Conservation (phyloP, 2,329 filamentous ascomycete genomes). For the Aaosphaeria pasadenensis region DNA sequence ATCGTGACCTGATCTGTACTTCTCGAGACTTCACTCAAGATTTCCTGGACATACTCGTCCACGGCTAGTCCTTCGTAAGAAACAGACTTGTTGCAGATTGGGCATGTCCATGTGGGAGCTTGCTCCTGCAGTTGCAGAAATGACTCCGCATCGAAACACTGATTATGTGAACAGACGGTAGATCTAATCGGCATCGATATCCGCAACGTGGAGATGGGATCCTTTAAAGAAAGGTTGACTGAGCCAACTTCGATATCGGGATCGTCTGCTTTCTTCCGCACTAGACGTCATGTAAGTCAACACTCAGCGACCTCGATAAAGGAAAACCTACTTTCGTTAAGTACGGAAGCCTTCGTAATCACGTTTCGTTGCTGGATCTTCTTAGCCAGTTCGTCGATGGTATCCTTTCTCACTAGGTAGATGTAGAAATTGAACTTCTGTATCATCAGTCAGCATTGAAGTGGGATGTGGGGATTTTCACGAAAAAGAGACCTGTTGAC, state of each 20-base stretch:
- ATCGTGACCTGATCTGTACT: constrained; percentile 83
- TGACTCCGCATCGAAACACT: constrained; percentile 91
- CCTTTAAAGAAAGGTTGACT: constrained; percentile 85
- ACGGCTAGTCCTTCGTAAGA: constrained; percentile 80
- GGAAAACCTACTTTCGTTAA: constrained; percentile 70
- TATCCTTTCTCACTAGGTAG: constrained; percentile 71
- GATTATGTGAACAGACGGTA: constrained; percentile 77
- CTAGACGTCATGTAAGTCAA: constrained; percentile 42
- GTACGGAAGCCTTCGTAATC: constrained; percentile 76
- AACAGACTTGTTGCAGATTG: constrained; percentile 82
- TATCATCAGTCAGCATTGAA: constrained; percentile 12
- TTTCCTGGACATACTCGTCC: constrained; percentile 86
- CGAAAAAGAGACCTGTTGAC: constrained; percentile 18
- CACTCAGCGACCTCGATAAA: constrained; percentile 5
- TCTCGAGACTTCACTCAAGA: constrained; percentile 69
- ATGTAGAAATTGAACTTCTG: constrained; percentile 56
- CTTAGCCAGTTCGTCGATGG: constrained; percentile 68
- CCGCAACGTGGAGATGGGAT: constrained; percentile 82
- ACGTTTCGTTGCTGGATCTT: constrained; percentile 64
- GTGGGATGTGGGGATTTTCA: not conserved
- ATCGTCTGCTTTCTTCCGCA: constrained; percentile 78
- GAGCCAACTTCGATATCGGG: constrained; percentile 87
- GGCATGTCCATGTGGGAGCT: constrained; percentile 94
- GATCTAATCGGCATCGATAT: constrained; percentile 79
- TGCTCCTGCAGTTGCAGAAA: constrained; percentile 95